Percentiles rank a stretch among this genome's conserved stretches.
Evolutionary conservation across 257 asterid genomes (phyloP).

Genomic region (Penstemon newberryi): DNA sequence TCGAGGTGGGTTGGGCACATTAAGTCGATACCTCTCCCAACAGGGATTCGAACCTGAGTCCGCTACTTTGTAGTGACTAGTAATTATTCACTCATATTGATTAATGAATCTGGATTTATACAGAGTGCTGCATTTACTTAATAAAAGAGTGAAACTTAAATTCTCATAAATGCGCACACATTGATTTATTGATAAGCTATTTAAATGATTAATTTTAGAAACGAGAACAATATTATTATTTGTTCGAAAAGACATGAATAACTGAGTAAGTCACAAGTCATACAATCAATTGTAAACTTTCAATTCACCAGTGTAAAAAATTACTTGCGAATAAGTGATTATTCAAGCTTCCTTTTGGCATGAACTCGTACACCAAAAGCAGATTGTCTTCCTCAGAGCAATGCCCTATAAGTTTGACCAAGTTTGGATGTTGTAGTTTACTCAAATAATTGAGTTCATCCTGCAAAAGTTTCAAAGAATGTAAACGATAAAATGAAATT

Average conservation of each 20-base stretch:
- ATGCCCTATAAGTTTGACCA: constrained; percentile 48
- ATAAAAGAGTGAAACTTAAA: too few relatives aligned
- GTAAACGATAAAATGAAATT: too few relatives aligned
- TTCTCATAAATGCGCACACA: too few relatives aligned
- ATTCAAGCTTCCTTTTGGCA: constrained; percentile 56
- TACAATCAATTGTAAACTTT: too few relatives aligned
- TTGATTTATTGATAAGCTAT: neutral
- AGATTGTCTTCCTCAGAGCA: constrained; percentile 50
- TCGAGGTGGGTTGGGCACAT: too few relatives aligned
- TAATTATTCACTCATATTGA: too few relatives aligned
- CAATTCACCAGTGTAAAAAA: neutral
- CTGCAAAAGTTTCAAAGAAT: constrained; percentile 28
- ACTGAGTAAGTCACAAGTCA: neutral
- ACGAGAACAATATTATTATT: neutral
- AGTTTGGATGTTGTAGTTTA: constrained; percentile 54
- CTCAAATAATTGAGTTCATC: constrained; percentile 37
- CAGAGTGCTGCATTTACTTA: too few relatives aligned
- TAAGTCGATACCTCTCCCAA: too few relatives aligned
- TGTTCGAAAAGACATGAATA: neutral
- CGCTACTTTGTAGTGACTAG: too few relatives aligned
- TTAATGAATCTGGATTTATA: too few relatives aligned
- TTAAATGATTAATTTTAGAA: neutral
- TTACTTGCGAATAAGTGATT: constrained; percentile 48
- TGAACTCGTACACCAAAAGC: constrained; percentile 40
- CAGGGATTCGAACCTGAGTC: too few relatives aligned